A percentile compares a stretch with the other conserved stretches of the same genome.
These are phyloP conservation scores for Xanthoconium separans DNA, from an alignment of 1,284 basidiomycete species.

Conservation along the genomic window DNA sequence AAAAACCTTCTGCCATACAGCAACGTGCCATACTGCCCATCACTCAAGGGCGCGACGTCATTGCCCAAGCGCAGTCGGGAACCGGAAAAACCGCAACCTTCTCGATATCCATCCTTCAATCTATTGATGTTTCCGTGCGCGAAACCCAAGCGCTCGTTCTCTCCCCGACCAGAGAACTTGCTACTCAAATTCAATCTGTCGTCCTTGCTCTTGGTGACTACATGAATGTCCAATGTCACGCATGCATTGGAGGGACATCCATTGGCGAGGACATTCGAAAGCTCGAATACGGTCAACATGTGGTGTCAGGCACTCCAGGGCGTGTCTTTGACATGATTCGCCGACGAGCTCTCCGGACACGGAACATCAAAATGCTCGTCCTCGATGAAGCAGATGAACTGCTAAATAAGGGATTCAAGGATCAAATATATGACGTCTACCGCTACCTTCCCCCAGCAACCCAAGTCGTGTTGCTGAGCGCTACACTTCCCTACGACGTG, in stretches of 20 bases:
- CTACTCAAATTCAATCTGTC: conserved; percentile 98
- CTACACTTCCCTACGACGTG: conserved; percentile 96
- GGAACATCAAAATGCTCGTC: conserved; percentile 99
- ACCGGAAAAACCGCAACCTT: conserved; percentile 99
- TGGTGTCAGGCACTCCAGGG: conserved; percentile 96
- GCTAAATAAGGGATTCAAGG: conserved; percentile 98
- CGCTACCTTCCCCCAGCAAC: conserved; percentile 98
- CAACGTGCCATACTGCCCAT: conserved; percentile 97
- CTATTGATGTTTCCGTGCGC: conserved; percentile 93
- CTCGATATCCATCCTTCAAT: conserved; percentile 91
- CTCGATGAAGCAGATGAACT: conserved; percentile 98
- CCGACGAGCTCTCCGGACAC: conserved; percentile 87
- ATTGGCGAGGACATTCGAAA: conserved; percentile 99
- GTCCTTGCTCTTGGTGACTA: conserved; percentile 97
- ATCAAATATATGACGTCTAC: conserved; percentile 99
- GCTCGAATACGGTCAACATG: conserved; percentile 97
- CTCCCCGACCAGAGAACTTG: conserved; percentile 92
- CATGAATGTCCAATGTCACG: conserved; percentile 99
- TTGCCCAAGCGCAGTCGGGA: conserved; percentile 98
- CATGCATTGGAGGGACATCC: conserved; percentile 97
- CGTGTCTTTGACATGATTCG: conserved; percentile 99
- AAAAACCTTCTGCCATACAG: conserved; percentile 99
- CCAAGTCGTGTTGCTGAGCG: conserved; percentile 95
- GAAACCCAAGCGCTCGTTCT: conserved; percentile 97
- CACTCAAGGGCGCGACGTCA: conserved; percentile 93